Base-by-base conservation (phyloP, 805 yeast genomes). In the Ogataea chonburiensis region DNA sequence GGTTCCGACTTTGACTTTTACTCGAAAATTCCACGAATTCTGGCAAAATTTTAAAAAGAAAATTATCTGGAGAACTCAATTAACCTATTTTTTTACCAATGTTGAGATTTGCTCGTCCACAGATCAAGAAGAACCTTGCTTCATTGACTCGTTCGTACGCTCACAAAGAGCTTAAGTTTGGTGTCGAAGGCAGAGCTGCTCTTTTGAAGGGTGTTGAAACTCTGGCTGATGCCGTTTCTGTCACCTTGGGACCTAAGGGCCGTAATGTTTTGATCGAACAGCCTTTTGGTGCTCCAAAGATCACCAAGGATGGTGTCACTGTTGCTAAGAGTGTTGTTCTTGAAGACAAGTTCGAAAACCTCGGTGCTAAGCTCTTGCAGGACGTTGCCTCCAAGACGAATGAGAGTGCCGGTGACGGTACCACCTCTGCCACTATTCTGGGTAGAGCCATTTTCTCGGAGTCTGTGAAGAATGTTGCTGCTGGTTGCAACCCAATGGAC, bases 401-500 rank as follows among this genome's bases (percentile, higher is more conserved):
- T 66, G 96, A 91, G 66, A 76, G 84, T 53, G 97, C 98, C 44
- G 98, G 98, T 68, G 98, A 91, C 58, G 98, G 98, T 67, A 91
- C 98, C 48, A 91, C 98, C 24, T 83, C 95, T 28, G 97, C 98
- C 53, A 93, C 98, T 31, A 95, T 91, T 37, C 74, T 91, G 53
- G 98, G 97, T 52, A 85, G 95, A 66, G 83, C 96, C 40, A 91
- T 91, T 53, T 86, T 91, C 71, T 81, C 95, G 43, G 97, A 93
- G 68, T 78, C 94, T 19, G 95, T 91, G 44, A 88, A 87, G 75
- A 87, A 87, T 58, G 98, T 93, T 28, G 97, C 98, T 45, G 96
- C 98, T 39, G 98, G 98, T 44, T 89, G 96, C 68, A 93, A 91
- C 73, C 98, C 98, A 55, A 89, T 88, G 93, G 98, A 91, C 58